A percentile compares a stretch with the other conserved stretches of the same genome.
phyloP scores from a whole-genome alignment of 805 yeast genomes.

The Barnettozyma pratensis region DNA sequence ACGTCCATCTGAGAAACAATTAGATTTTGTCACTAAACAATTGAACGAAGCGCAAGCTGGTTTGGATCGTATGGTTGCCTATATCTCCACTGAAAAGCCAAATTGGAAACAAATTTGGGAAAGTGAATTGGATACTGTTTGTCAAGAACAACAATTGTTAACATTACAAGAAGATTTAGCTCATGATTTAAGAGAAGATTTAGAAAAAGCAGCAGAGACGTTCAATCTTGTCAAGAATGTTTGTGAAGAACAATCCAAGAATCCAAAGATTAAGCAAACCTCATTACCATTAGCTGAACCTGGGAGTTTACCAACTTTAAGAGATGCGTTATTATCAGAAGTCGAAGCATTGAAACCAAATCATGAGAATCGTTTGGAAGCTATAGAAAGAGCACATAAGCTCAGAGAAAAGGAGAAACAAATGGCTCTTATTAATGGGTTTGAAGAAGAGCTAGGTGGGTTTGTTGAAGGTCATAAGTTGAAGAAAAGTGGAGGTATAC shows the following conservation, averaged over 20 bases:
- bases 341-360: constrained; percentile 78
- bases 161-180: constrained; percentile 85
- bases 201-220: constrained; percentile 76
- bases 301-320: constrained; percentile 51
- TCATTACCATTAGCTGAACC: constrained; percentile 53
- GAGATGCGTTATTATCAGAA: constrained; percentile 77
- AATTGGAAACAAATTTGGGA: constrained; percentile 94
- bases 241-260: constrained; percentile 69
- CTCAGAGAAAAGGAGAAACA: constrained; percentile 67
- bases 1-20: constrained; percentile 68
- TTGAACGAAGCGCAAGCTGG: constrained; percentile 50
- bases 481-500: constrained; percentile 84
- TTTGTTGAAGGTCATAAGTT: constrained; percentile 77
- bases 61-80: constrained; percentile 50
- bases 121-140: constrained; percentile 77
- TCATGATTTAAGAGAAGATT: constrained; percentile 73
- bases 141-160: constrained; percentile 91
- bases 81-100: constrained; percentile 66
- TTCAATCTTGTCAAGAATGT: constrained; percentile 77
- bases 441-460: constrained; percentile 79
- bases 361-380: constrained; percentile 80
- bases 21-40: constrained; percentile 61
- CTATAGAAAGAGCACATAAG: constrained; percentile 83
- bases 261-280: constrained; percentile 35
- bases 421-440: constrained; percentile 51